Percentiles rank a stretch among this genome's conserved stretches.
Conservation (phyloP, 1,284 basidiomycete genomes). For the Leccinum griseonigrum region DNA sequence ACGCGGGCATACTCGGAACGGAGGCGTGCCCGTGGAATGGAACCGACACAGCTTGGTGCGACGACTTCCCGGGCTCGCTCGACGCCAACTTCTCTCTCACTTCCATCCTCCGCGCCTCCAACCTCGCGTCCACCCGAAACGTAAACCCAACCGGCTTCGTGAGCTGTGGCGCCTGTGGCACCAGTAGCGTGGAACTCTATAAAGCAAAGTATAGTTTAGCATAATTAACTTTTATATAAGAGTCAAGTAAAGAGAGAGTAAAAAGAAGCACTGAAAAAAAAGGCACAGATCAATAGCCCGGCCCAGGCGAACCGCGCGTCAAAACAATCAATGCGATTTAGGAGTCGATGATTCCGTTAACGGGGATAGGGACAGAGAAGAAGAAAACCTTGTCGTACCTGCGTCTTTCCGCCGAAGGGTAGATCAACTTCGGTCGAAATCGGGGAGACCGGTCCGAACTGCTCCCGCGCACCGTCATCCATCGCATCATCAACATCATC, state of each 20-base stretch:
- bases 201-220: not conserved
- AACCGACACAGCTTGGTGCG: conserved; percentile 43
- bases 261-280: conserved; percentile 2
- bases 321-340: not conserved
- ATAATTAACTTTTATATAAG: not conserved
- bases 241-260: not conserved
- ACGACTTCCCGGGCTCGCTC: conserved; percentile 25
- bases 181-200: conserved; percentile 25
- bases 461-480: conserved; percentile 3
- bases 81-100: conserved; percentile 17
- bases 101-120: conserved; percentile 38
- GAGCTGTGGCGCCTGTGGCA: conserved; percentile 33
- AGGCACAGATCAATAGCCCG: conserved; percentile 14
- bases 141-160: conserved; percentile 51
- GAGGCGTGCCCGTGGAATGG: conserved; percentile 31
- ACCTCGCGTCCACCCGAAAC: conserved; percentile 45
- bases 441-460: conserved; percentile 17
- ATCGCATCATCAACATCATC: not conserved
- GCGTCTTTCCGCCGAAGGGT: conserved; percentile 29
- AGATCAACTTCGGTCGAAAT: conserved; percentile 15
- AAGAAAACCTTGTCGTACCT: conserved; percentile 20
- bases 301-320: conserved; percentile 2
- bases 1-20: conserved; percentile 47
- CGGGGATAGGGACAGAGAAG: conserved; percentile 5
- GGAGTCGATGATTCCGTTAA: conserved; percentile 20